Conservation (phyloP, 2,329 filamentous ascomycete species). For the Apiospora pterosperma region DNA sequence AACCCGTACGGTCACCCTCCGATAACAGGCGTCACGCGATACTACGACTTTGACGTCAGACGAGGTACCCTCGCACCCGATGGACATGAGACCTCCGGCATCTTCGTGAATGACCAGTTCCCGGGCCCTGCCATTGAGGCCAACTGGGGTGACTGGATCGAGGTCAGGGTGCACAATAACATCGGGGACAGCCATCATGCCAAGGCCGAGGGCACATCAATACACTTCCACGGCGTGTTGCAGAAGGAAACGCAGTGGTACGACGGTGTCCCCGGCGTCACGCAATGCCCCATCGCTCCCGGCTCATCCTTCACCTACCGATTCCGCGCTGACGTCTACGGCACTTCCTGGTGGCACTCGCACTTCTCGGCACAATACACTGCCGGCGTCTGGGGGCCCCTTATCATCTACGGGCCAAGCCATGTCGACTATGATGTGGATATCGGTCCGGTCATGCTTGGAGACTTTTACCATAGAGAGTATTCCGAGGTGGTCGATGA, state of each 20-base stretch:
- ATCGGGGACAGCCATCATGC: no score
- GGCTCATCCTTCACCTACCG: constrained; percentile 51
- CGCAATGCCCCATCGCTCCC: constrained; percentile 48
- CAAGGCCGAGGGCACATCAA: constrained; percentile 52
- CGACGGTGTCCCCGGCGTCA: constrained; percentile 52
- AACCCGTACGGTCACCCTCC: constrained; percentile 4
- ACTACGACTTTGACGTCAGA: constrained; percentile 28
- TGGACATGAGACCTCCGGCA: constrained; percentile 40
- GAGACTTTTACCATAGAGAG: constrained; percentile 52
- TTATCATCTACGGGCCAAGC: constrained; percentile 58
- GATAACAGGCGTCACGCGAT: constrained; percentile 11
- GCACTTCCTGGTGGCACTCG: constrained; percentile 57
- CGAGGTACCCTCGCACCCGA: constrained; percentile 38
- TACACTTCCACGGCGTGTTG: constrained; percentile 62
- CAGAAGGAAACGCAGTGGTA: constrained; percentile 49
- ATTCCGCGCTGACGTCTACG: constrained; percentile 49
- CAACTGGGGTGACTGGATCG: constrained; percentile 28
- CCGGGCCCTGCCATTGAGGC: constrained; percentile 50
- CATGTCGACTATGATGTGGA: constrained; percentile 59
- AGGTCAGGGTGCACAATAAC: constrained; percentile 50
- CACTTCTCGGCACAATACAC: constrained; percentile 46
- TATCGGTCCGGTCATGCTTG: constrained; percentile 54
- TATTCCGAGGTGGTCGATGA: constrained; percentile 33
- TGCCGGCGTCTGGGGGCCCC: constrained; percentile 55
- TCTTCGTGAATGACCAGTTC: constrained; percentile 49